Conservation (phyloP, 441 rosid species). For the Hypseocharis bilobata region DNA sequence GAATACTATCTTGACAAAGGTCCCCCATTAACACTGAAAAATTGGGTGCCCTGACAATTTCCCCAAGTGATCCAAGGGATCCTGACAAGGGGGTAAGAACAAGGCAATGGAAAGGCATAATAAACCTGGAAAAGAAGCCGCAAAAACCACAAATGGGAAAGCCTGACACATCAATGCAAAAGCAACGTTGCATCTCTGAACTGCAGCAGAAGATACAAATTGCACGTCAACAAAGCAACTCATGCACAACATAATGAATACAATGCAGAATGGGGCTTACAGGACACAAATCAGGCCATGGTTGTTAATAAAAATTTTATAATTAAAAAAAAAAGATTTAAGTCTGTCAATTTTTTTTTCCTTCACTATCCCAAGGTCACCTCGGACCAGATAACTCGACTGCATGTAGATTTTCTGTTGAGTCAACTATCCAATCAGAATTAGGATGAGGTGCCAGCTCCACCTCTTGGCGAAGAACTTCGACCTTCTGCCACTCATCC, state of each 20-base stretch:
- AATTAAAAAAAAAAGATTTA: conserved; percentile 21
- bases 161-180: conserved; percentile 5
- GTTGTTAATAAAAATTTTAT: conserved; percentile 19
- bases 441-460: conserved; percentile 44
- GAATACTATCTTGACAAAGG: too few relatives aligned
- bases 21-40: too few relatives aligned
- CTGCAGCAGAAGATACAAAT: conserved; percentile 28
- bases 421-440: conserved; percentile 58
- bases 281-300: conserved; percentile 27
- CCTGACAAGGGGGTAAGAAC: too few relatives aligned
- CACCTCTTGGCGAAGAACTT: conserved; percentile 62
- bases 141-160: too few relatives aligned
- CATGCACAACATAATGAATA: conserved; percentile 52
- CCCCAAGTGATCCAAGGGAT: too few relatives aligned
- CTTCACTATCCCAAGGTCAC: conserved; percentile 35
- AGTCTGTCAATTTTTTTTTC: conserved; percentile 16
- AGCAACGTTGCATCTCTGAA: conserved; percentile 2
- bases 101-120: too few relatives aligned
- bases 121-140: too few relatives aligned
- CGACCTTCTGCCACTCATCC: conserved; percentile 90
- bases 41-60: too few relatives aligned
- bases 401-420: conserved; percentile 57
- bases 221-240: conserved; percentile 26
- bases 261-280: conserved; percentile 32
- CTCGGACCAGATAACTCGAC: conserved; percentile 71